Evolutionary conservation across 1,139 yeast species (phyloP).

Genomic region (Hansenula sp.): DNA sequence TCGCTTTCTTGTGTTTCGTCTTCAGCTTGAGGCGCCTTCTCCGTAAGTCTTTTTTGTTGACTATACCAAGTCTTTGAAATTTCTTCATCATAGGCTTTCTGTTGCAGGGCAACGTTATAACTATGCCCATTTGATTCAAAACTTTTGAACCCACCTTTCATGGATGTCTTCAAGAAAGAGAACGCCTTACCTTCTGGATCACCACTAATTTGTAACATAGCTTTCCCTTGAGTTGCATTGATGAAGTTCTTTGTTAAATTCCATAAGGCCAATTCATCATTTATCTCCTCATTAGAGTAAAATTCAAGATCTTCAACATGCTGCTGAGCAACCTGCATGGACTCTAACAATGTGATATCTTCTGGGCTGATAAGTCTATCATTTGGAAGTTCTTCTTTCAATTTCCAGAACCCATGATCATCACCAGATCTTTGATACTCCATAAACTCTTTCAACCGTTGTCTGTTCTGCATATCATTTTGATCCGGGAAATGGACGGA

Average conservation of each 20-base stretch:
- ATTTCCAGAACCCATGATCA: slow-evolving; percentile 95
- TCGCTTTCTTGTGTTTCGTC: slow-evolving; percentile 28
- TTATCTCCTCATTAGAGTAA: slow-evolving; percentile 49
- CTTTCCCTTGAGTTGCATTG: slow-evolving; percentile 92
- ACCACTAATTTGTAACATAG: slow-evolving; percentile 94
- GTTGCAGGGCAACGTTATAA: slow-evolving; percentile 82
- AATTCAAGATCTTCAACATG: slow-evolving; percentile 68
- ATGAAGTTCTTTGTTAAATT: slow-evolving; percentile 85
- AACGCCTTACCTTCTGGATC: slow-evolving; percentile 93
- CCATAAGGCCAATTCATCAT: slow-evolving; percentile 94
- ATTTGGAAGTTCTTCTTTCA: slow-evolving; percentile 72
- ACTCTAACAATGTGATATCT: slow-evolving; percentile 80
- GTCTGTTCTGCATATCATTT: slow-evolving; percentile 96
- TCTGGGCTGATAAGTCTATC: slow-evolving; percentile 91
- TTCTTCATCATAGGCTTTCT: slow-evolving; percentile 89
- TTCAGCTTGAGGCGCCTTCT: slow-evolving; percentile 37
- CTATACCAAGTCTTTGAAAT: slow-evolving; percentile 87
- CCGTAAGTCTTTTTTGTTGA: slow-evolving; percentile 65
- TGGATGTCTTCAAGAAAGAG: slow-evolving; percentile 86
- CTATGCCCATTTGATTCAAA: slow-evolving; percentile 58
- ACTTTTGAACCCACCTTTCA: slow-evolving; percentile 90
- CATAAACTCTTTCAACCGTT: slow-evolving; percentile 95
- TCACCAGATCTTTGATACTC: slow-evolving; percentile 94
- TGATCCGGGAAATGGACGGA: slow-evolving; percentile 95
- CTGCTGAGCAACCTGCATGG: slow-evolving; percentile 94